Percentiles rank a stretch among this genome's conserved stretches.
These are phyloP conservation scores for Fusarium miscanthi DNA, from an alignment of 2,329 filamentous ascomycete genomes.

Conservation along the genomic window DNA sequence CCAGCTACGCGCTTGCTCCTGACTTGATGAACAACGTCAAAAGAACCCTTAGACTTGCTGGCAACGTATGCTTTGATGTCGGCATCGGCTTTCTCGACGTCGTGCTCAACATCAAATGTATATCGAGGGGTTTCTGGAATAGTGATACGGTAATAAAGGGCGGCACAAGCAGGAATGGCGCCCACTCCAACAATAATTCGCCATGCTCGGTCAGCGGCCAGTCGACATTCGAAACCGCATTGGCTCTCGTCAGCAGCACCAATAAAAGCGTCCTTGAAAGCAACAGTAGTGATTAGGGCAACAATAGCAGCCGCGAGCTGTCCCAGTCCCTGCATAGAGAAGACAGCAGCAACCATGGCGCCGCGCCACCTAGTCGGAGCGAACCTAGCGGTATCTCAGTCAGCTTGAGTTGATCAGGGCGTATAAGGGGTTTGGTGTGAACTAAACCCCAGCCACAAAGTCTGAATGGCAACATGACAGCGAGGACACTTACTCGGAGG, in stretches of 20 bases:
- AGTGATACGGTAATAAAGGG: constrained; percentile 86
- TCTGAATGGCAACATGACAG: constrained; percentile 1
- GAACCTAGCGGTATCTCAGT: constrained; percentile 62
- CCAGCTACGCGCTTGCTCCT: constrained; percentile 65
- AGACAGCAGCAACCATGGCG: constrained; percentile 85
- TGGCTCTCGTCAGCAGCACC: constrained; percentile 52
- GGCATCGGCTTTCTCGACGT: constrained; percentile 78
- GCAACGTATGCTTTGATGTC: constrained; percentile 73
- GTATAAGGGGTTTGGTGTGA: neutral
- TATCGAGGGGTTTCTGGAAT: constrained; percentile 88
- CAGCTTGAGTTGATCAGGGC: constrained; percentile 12
- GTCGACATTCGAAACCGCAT: constrained; percentile 72
- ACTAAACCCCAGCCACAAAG: constrained; percentile 27
- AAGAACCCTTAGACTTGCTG: constrained; percentile 59
- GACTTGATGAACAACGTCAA: constrained; percentile 61
- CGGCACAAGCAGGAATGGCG: constrained; percentile 79
- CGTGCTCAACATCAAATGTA: constrained; percentile 82
- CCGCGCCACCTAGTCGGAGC: constrained; percentile 84
- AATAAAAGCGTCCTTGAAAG: constrained; percentile 67
- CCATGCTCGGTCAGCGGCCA: constrained; percentile 84
- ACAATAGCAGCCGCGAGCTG: constrained; percentile 78
- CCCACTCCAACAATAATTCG: constrained; percentile 83
- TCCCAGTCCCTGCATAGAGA: constrained; percentile 87
- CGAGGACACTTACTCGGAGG: constrained; percentile 69
- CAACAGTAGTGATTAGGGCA: constrained; percentile 73